Evolutionary conservation across 2,329 filamentous ascomycete species (phyloP).

Genomic region (Herpotrichia juniperi): DNA sequence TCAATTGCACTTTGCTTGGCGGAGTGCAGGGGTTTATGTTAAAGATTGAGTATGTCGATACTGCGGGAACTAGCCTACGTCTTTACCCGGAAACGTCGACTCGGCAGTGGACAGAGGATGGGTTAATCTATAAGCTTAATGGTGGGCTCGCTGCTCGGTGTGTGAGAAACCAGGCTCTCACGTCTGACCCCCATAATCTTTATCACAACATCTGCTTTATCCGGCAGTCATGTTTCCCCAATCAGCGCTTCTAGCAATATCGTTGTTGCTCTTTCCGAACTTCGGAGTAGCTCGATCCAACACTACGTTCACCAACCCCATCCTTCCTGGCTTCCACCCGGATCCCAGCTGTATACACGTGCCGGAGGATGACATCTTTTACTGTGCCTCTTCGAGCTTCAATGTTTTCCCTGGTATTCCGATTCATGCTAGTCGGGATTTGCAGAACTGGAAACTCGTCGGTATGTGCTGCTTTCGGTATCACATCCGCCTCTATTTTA

Average conservation of each 20-base stretch:
- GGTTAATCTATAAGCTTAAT: slow-evolving; percentile 20
- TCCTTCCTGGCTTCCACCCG: slow-evolving; percentile 58
- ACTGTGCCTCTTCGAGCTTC: slow-evolving; percentile 60
- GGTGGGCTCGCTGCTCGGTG: background rate
- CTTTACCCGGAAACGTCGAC: slow-evolving; percentile 21
- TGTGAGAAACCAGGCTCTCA: background rate
- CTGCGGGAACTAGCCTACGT: slow-evolving; percentile 6
- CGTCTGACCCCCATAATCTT: background rate
- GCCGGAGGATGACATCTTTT: slow-evolving; percentile 54
- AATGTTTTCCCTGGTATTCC: slow-evolving; percentile 60
- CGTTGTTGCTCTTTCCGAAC: slow-evolving; percentile 7
- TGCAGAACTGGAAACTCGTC: slow-evolving; percentile 56
- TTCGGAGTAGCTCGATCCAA: slow-evolving; percentile 5
- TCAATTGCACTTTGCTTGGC: slow-evolving; percentile 21
- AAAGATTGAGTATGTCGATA: slow-evolving; percentile 15
- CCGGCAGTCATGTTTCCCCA: slow-evolving; percentile 19
- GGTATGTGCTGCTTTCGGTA: background rate
- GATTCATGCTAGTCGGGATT: slow-evolving; percentile 59
- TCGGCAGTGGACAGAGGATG: background rate
- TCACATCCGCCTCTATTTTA: background rate
- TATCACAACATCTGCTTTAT: background rate
- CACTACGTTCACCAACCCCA: slow-evolving; percentile 47
- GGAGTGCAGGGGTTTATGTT: background rate
- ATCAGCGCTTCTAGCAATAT: no score
- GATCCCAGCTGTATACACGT: slow-evolving; percentile 56